Base-by-base conservation (phyloP, 176 grass and related monocot species). In the Carex cristatella region DNA sequence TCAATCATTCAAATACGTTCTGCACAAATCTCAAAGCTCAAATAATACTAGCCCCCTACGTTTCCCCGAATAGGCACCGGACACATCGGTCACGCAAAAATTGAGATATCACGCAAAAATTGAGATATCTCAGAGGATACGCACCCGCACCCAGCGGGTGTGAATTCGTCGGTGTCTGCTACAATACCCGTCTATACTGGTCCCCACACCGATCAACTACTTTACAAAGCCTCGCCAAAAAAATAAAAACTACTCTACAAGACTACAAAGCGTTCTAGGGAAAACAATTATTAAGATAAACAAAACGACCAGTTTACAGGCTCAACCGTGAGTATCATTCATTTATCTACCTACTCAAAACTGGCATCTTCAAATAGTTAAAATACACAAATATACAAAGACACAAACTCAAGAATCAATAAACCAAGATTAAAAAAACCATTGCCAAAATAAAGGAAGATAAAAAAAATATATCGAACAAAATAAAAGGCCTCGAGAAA, bases 321-420 rank as follows among this genome's bases (percentile, higher is more conserved):
- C 13, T 18, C 14, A 58, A 18, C 30, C 13, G 51, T 4, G 53
- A 35, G 14, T 58, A 58, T 57, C 48, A 58, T 79, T 75, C 74
- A 78, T 32, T 57, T 33, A 33, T 78, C 48, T 78, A 78, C 46
- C 74, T 57, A 78, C 28, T 32, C 48, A 78, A 78, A 78, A 78
- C 51, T 57, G 49, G 4, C 35, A 33, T 56, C 51, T 57, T 83
- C 81, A 83, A 69, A 65, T 49, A 49, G 48, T 49, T 49, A 49
- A 49, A 49, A 49, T 65, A 69, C 81, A 66, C 81, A 83, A 83
- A 83, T 83, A 83, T 83, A 83, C 81, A 83, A 56, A 83, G 3
- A 2, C 23, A 83, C 40, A 18, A 8, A 8, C 23, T 67, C 46
- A 10, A 44, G 4, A 65, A 66, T 83, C 42, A 32, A 30, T 12